phyloP scores from a whole-genome alignment of 2,329 filamentous ascomycete genomes.

The Parastagonospora nodorum region DNA sequence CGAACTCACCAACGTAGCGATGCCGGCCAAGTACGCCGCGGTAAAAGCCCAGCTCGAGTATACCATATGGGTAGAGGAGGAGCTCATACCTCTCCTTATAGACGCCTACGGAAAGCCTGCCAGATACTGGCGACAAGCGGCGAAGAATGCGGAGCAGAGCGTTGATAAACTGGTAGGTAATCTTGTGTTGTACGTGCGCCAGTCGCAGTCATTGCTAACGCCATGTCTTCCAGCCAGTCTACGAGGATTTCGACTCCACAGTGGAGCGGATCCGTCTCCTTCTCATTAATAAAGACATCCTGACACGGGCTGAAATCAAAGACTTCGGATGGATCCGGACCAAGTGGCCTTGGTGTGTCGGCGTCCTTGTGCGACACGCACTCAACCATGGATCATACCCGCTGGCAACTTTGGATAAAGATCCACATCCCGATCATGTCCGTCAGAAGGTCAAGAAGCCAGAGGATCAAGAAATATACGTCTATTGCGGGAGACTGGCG shows the following conservation, averaged over 20 bases:
- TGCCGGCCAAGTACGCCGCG: neutral
- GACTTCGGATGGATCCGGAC: neutral
- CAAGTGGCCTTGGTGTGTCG: neutral
- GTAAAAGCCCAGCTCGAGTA: neutral
- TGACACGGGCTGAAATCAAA: slow-evolving; percentile 1
- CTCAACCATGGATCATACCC: slow-evolving; percentile 5
- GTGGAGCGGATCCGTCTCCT: slow-evolving; percentile 12
- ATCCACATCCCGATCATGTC: slow-evolving; percentile 4
- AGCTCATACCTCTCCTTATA: slow-evolving; percentile 11
- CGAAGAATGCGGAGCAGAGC: neutral
- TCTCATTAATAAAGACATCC: slow-evolving; percentile 3
- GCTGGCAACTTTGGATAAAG: slow-evolving; percentile 6
- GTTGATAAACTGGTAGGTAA: slow-evolving; percentile 6
- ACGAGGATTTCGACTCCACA: slow-evolving; percentile 11
- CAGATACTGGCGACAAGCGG: neutral
- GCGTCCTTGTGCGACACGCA: slow-evolving; percentile 12
- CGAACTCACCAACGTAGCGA: neutral
- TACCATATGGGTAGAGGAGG: slow-evolving; percentile 1
- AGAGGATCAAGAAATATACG: neutral
- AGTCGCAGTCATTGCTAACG: neutral
- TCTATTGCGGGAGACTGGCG: neutral
- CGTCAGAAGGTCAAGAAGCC: neutral
- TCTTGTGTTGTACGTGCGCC: neutral
- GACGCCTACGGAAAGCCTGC: neutral
- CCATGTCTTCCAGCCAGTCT: neutral